Evolutionary conservation across 106 monocot genomes (phyloP).

Genomic region (Posidonia australis): DNA sequence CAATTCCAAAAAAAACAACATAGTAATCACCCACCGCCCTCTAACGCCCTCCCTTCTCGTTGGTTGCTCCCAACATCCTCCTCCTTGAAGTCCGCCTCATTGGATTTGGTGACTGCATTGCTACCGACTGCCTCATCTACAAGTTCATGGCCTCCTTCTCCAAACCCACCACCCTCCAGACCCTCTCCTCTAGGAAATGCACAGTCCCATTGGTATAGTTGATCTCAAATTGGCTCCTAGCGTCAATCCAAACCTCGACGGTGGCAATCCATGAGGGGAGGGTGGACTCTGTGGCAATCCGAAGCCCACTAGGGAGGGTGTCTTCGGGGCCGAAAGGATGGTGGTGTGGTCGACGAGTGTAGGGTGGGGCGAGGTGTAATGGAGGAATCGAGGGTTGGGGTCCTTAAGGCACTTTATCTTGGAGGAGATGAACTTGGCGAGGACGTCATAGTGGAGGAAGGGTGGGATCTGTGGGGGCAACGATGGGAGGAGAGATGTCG

Average conservation of each 20-base stretch:
- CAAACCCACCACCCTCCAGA: slow-evolving; percentile 59
- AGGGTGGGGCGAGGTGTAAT: slow-evolving; percentile 66
- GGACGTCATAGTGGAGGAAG: slow-evolving; percentile 56
- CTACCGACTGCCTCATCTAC: too few relatives aligned
- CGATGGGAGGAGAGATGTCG: neutral
- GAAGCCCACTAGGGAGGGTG: slow-evolving; percentile 84
- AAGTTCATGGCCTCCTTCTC: slow-evolving; percentile 98
- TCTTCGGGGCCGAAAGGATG: slow-evolving; percentile 71
- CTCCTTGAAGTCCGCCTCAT: too few relatives aligned
- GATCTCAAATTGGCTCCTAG: slow-evolving; percentile 83
- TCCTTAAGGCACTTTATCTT: slow-evolving; percentile 69
- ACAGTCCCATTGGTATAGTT: slow-evolving; percentile 84
- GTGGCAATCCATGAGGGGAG: slow-evolving; percentile 68
- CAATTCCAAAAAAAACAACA: too few relatives aligned
- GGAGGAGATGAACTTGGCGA: slow-evolving; percentile 35
- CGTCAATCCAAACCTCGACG: slow-evolving; percentile 96
- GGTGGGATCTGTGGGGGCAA: slow-evolving; percentile 19
- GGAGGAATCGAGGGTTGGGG: slow-evolving; percentile 78
- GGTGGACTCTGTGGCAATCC: slow-evolving; percentile 83
- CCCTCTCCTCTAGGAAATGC: slow-evolving; percentile 96
- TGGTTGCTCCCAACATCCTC: too few relatives aligned
- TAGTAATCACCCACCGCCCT: too few relatives aligned
- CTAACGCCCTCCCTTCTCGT: too few relatives aligned
- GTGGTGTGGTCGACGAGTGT: slow-evolving; percentile 49
- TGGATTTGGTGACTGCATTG: too few relatives aligned